A percentile compares a stretch with the other conserved stretches of the same genome.
Evolutionary conservation across 2,329 filamentous ascomycete genomes (phyloP).

Genomic region (Venturia nashicola): DNA sequence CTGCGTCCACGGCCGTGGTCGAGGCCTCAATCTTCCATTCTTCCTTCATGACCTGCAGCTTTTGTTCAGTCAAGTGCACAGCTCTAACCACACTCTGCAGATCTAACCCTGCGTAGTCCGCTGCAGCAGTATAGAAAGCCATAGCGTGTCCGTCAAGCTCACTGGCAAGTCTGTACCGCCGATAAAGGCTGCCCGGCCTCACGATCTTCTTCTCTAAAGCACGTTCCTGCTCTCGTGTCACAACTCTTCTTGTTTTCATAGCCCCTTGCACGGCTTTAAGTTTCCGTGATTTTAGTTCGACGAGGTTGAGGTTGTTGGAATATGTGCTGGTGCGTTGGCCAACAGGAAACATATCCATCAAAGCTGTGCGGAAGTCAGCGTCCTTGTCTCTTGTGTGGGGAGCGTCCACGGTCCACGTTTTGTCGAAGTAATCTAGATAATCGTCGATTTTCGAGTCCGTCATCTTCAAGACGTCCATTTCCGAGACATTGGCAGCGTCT

Average conservation of each 20-base stretch:
- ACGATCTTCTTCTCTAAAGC: slow-evolving; percentile 12
- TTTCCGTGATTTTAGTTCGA: slow-evolving; percentile 21
- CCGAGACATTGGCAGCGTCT: slow-evolving; percentile 41
- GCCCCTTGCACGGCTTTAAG: slow-evolving; percentile 31
- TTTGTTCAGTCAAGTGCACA: slow-evolving; percentile 36
- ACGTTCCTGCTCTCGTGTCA: slow-evolving; percentile 19
- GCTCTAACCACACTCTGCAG: slow-evolving; percentile 37
- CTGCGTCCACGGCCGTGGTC: neutral
- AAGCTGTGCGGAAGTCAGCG: slow-evolving; percentile 26
- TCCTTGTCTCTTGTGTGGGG: slow-evolving; percentile 22
- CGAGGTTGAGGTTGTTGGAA: slow-evolving; percentile 11
- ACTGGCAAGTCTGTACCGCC: slow-evolving; percentile 32
- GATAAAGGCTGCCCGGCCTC: slow-evolving; percentile 39
- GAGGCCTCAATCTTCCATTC: slow-evolving; percentile 17
- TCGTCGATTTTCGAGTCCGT: slow-evolving; percentile 51
- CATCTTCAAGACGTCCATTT: slow-evolving; percentile 52
- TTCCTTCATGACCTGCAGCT: slow-evolving; percentile 24
- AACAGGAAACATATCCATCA: slow-evolving; percentile 31
- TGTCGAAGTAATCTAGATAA: slow-evolving; percentile 70
- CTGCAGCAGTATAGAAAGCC: slow-evolving; percentile 39
- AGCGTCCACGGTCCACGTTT: slow-evolving; percentile 44
- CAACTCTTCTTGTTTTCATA: slow-evolving; percentile 26
- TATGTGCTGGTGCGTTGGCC: neutral
- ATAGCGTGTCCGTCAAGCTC: slow-evolving; percentile 34
- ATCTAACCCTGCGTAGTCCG: slow-evolving; percentile 34